Evolutionary conservation across 179 eudicot species (phyloP).

Genomic region (Silene coronaria): DNA sequence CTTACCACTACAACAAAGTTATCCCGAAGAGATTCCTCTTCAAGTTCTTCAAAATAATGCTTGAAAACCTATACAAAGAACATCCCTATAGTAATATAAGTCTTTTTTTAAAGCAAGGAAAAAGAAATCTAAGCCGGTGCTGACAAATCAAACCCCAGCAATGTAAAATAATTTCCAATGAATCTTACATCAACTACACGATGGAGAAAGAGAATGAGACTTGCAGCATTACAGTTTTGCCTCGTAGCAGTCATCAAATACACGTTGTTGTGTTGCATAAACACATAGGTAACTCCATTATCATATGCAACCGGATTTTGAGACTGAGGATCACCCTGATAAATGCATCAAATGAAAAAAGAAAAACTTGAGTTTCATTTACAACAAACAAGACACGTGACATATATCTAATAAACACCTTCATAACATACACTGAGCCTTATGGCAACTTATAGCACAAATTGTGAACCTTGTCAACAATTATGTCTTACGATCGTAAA

Average conservation of each 20-base stretch:
- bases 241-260: slow-evolving; percentile 73
- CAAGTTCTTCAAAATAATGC: slow-evolving; percentile 88
- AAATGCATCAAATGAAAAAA: slow-evolving; percentile 6
- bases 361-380: neutral
- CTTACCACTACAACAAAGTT: slow-evolving; percentile 94
- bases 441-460: neutral
- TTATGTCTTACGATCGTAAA: neutral
- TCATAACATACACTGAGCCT: neutral
- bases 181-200: slow-evolving; percentile 81
- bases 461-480: neutral
- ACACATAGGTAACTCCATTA: slow-evolving; percentile 82
- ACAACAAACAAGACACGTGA: neutral
- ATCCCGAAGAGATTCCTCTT: slow-evolving; percentile 92
- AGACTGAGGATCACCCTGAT: slow-evolving; percentile 69
- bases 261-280: slow-evolving; percentile 80
- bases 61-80: slow-evolving; percentile 57
- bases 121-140: neutral
- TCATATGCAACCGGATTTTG: slow-evolving; percentile 80
- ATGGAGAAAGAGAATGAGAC: slow-evolving; percentile 78
- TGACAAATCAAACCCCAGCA: neutral
- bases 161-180: slow-evolving; percentile 17
- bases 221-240: slow-evolving; percentile 93
- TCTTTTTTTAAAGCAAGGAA: neutral
- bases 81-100: neutral
- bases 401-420: slow-evolving; percentile 1